Evolutionary conservation across 2,329 filamentous ascomycete genomes (phyloP), one percentile per base, ranked within the genome.

Genomic region (Colletotrichum musicola): DNA sequence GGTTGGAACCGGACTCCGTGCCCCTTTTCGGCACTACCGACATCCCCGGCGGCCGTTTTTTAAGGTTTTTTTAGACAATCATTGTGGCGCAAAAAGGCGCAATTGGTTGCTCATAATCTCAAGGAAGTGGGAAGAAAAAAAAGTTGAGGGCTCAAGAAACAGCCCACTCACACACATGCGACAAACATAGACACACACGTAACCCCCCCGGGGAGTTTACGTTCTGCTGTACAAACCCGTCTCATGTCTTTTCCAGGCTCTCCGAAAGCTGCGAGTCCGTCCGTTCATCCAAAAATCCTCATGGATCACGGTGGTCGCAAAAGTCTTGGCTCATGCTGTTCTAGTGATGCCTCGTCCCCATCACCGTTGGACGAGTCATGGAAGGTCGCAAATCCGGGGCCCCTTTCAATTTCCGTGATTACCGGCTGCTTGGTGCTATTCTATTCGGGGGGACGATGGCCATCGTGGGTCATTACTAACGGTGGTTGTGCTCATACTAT

Each of bases 11-110:
- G 58, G 59, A 67, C 30, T 47, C 64, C 35, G 53, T 63, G 44
- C 51, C 44, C 64, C 53, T 51, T 63, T 67, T 63, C 51, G 64
- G 59, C n/a, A 62, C 42, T 66, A 62, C 63, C 58, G 63, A 66
- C 30, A 4, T 13, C 20, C 51, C 64, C 58, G 59, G 50, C 59
- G 51, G 22, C 59, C 64, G 64, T 57, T 38, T 20, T 57, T 67
- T 63, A 67, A 63, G 64, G 59, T 67, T 67, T 54, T 25, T 44
- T 25, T 35, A 10, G 7, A 35, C 6, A 35, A 10, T 42, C 57
- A 44, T 61, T 61, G 49, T 40, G 57, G 58, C 42, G 22, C 13
- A n/a, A 57, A 67, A 57, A 53, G 35, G 25, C 59, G 59, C 51
- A 55, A 67, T 46, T 18, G 13, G 13, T 35, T 51, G 20, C 22